These are phyloP conservation scores for Cynanchum wilfordii DNA, from an alignment of 257 asterid genomes.

Conservation along the genomic window DNA sequence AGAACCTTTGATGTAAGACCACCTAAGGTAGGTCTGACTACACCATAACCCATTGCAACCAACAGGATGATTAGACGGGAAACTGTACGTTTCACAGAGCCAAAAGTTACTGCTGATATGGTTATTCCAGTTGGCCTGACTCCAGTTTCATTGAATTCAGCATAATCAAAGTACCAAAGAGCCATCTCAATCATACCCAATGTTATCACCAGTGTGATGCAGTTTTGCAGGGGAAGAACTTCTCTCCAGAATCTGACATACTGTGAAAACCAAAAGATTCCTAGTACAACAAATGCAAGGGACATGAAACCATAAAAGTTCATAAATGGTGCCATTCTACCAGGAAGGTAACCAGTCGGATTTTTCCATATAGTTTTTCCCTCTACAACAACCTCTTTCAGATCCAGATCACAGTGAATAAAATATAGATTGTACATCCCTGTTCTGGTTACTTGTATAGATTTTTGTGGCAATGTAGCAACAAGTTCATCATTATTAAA, in stretches of 20 bases:
- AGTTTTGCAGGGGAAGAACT: slow-evolving; percentile 82
- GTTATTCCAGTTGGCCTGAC: slow-evolving; percentile 82
- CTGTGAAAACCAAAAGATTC: slow-evolving; percentile 92
- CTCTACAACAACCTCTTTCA: slow-evolving; percentile 57
- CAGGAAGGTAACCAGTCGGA: slow-evolving; percentile 88
- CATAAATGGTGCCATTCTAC: slow-evolving; percentile 98
- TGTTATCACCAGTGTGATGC: slow-evolving; percentile 78
- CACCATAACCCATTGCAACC: slow-evolving; percentile 98
- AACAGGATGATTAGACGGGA: slow-evolving; percentile 71
- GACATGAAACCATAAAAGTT: slow-evolving; percentile 84
- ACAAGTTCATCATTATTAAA: slow-evolving; percentile 50
- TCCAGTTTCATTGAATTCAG: slow-evolving; percentile 84
- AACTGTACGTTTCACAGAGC: slow-evolving; percentile 79
- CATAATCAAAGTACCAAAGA: slow-evolving; percentile 92
- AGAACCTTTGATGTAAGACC: slow-evolving; percentile 92
- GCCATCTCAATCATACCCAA: slow-evolving; percentile 94
- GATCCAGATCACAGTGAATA: slow-evolving; percentile 79
- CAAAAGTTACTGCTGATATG: slow-evolving; percentile 93
- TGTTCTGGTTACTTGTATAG: slow-evolving; percentile 68
- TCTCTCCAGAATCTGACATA: slow-evolving; percentile 90
- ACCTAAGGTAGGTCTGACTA: slow-evolving; percentile 90
- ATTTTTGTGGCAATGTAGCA: slow-evolving; percentile 49
- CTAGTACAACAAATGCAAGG: slow-evolving; percentile 74
- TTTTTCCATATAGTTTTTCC: slow-evolving; percentile 97
- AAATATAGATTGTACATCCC: slow-evolving; percentile 96